These are phyloP conservation scores for Fraxinus pennsylvanica DNA, from an alignment of 257 asterid genomes.

Conservation along the genomic window DNA sequence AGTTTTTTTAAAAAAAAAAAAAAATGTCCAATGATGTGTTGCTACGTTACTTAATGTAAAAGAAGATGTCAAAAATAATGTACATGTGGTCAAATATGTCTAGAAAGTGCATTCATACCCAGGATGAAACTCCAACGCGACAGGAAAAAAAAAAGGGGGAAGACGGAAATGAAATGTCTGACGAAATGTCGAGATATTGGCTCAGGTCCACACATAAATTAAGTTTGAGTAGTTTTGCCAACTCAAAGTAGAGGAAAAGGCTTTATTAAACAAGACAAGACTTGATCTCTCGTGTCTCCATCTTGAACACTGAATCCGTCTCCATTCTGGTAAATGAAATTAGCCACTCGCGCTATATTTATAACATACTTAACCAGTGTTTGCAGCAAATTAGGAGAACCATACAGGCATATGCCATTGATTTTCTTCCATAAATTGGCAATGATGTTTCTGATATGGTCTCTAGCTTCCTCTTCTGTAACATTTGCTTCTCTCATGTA, in stretches of 20 bases:
- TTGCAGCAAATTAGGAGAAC: neutral
- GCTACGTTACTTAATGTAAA: no score
- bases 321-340: constrained; percentile 54
- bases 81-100: no score
- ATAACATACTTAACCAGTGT: constrained; percentile 30
- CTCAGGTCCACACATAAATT: no score
- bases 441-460: constrained; percentile 31
- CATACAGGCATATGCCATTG: constrained; percentile 25
- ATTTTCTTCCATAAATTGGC: constrained; percentile 46
- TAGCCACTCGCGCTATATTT: constrained; percentile 47
- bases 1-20: no score
- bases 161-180: no score
- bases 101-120: no score
- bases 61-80: no score
- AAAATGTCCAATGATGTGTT: no score
- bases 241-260: constrained; percentile 29
- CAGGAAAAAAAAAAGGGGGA: no score
- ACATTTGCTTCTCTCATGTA: constrained; percentile 55
- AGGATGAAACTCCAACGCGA: no score
- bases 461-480: constrained; percentile 43
- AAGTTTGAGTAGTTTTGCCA: neutral
- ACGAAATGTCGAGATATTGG: no score
- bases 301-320: constrained; percentile 65
- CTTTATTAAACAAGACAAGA: constrained; percentile 47
- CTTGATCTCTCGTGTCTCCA: constrained; percentile 36